Evolutionary conservation across 352 stramenopile genomes (phyloP).

Genomic region (Phytophthora constricta): DNA sequence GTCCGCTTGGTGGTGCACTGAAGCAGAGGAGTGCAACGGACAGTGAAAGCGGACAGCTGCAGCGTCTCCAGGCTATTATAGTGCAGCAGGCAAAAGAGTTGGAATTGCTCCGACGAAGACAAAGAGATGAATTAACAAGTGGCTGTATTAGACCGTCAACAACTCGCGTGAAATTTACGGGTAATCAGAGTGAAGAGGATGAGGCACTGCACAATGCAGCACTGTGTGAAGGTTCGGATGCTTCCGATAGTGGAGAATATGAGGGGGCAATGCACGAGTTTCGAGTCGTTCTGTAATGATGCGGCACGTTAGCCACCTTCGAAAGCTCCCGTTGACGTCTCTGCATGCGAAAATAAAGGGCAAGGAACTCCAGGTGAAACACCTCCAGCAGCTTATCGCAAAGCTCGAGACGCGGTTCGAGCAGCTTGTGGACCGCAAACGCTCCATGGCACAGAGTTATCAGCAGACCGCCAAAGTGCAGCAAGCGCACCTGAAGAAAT

Average conservation of each 20-base stretch:
- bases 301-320: slow-evolving; percentile 17
- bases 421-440: slow-evolving; percentile 37
- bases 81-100: slow-evolving; percentile 51
- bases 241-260: neutral
- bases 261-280: neutral
- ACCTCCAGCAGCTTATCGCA: slow-evolving; percentile 32
- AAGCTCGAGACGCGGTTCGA: slow-evolving; percentile 40
- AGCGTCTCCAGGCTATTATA: slow-evolving; percentile 44
- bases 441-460: slow-evolving; percentile 28
- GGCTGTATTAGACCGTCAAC: neutral
- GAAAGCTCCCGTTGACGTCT: slow-evolving; percentile 46
- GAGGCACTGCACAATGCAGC: neutral
- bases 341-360: slow-evolving; percentile 43
- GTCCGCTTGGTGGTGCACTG: neutral
- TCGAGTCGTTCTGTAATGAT: slow-evolving; percentile 1
- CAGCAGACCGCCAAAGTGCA: slow-evolving; percentile 37
- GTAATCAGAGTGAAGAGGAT: slow-evolving; percentile 20
- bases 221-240: neutral
- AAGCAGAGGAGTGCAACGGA: neutral
- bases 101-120: slow-evolving; percentile 25
- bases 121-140: slow-evolving; percentile 13
- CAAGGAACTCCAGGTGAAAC: slow-evolving; percentile 43
- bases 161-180: neutral
- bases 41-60: slow-evolving; percentile 8
- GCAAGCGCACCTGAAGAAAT: slow-evolving; percentile 51